Conservation (phyloP, 495 filamentous ascomycete genomes). For the Penicillium taxi region DNA sequence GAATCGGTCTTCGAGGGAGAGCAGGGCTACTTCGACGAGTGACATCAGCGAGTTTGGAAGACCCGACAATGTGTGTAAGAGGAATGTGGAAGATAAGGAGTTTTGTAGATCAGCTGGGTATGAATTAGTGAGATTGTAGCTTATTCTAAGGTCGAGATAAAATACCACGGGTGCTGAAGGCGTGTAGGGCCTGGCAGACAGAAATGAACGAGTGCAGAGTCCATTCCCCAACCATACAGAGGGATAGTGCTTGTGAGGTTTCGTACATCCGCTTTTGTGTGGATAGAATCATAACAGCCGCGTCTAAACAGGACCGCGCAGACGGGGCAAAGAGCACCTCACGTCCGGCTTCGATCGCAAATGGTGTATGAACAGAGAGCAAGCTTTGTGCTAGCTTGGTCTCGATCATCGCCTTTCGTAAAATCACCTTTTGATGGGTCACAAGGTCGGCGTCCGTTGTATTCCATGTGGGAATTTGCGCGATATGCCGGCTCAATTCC, state of each 20-base stretch:
- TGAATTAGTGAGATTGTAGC: slow-evolving; percentile 3
- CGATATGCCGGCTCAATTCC: slow-evolving; percentile 32
- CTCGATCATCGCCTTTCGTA: slow-evolving; percentile 30
- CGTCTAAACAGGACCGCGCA: slow-evolving; percentile 31
- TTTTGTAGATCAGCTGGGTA: too few species aligned
- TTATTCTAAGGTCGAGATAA: not conserved
- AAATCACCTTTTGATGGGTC: slow-evolving; percentile 23
- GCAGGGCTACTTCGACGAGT: slow-evolving; percentile 29
- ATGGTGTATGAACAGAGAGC: slow-evolving; percentile 37
- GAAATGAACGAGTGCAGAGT: slow-evolving; percentile 34
- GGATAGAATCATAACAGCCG: slow-evolving; percentile 33
- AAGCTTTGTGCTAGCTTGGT: slow-evolving; percentile 31
- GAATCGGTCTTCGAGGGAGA: slow-evolving; percentile 28
- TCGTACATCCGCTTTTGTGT: slow-evolving; percentile 30
- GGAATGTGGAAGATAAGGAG: slow-evolving; percentile 12
- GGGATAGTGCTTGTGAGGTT: slow-evolving; percentile 28
- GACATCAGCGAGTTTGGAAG: slow-evolving; percentile 31
- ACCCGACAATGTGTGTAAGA: slow-evolving; percentile 26
- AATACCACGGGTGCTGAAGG: not conserved
- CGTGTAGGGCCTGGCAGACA: slow-evolving; percentile 31
- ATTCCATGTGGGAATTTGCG: slow-evolving; percentile 29
- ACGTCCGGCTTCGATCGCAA: slow-evolving; percentile 32
- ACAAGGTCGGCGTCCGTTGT: slow-evolving; percentile 16
- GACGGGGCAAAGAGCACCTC: slow-evolving; percentile 36
- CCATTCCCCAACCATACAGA: slow-evolving; percentile 35